Evolutionary conservation across 2,329 filamentous ascomycete species (phyloP), one percentile per base, ranked within the genome.

Genomic region (Ascosphaera apis): DNA sequence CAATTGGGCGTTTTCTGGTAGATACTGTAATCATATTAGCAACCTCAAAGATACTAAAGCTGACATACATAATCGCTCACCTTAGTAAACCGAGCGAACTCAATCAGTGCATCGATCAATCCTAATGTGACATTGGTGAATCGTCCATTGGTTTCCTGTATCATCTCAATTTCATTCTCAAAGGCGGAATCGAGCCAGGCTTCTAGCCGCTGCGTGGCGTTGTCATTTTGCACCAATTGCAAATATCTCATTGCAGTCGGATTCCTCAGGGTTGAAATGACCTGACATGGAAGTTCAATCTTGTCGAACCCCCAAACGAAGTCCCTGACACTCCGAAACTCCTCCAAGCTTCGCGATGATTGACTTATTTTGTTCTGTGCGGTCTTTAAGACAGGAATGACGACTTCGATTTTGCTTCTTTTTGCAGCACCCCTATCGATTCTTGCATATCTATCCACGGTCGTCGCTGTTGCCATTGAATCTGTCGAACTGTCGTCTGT

Each of bases 221-320:
- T 54, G 25, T 67, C 64, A 1, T 73, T 67, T 35, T 68, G 65
- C 19, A 79, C 56, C n/a, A 78, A 56, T 23, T 81, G 57, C 16
- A 86, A 61, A 37, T 62, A 67, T 48, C 86, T 88, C 50, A 86
- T 80, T 1, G 86, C 65, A 19, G 91, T 59, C 2, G 76, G 76
- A 47, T 91, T 78, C 2, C 67, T 69, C 11, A 91, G 58, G 3
- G 79, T 71, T 3, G 82, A 78, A 30, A 83, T 71, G 2, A 91
- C 62, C 53, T 91, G 82, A 42, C 78, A 83, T 0, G 82, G 82
- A 30, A 83, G 58, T 51, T 88, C 78, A 17, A 91, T 72, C 43
- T 66, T 77, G 44, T 91, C 80, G 6, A 91, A 54, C 38, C 69
- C 76, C 32, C 68, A 66, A 4, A 82, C 73, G 40, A 91, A 75